A percentile compares a stretch with the other conserved stretches of the same genome.
These are phyloP conservation scores for Torulaspora maleeae DNA, from an alignment of 805 yeast species.

Conservation along the genomic window DNA sequence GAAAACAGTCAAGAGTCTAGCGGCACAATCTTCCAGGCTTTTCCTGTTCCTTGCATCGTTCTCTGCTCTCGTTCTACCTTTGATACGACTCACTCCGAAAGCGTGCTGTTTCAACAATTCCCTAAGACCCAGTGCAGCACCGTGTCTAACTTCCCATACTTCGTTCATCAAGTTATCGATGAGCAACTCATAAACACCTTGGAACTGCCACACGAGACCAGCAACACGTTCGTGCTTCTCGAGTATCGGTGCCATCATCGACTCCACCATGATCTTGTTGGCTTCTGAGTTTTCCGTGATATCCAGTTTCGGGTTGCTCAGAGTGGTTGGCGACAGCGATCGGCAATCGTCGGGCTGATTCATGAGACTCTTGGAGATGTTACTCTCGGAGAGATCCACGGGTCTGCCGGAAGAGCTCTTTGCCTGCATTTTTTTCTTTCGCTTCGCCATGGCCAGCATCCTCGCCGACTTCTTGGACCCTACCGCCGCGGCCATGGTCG, in stretches of 20 bases:
- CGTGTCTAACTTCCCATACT: slow-evolving; percentile 93
- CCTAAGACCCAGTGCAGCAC: slow-evolving; percentile 87
- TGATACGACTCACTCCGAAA: slow-evolving; percentile 73
- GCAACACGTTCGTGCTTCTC: slow-evolving; percentile 68
- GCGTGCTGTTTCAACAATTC: slow-evolving; percentile 76
- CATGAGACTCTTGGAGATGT: slow-evolving; percentile 47
- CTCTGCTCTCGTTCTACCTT: slow-evolving; percentile 54
- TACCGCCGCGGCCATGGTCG: slow-evolving; percentile 17
- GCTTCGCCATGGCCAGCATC: slow-evolving; percentile 88
- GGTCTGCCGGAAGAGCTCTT: slow-evolving; percentile 48
- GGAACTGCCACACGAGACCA: slow-evolving; percentile 87
- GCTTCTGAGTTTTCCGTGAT: slow-evolving; percentile 78
- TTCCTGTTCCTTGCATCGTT: slow-evolving; percentile 61
- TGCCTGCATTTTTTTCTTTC: slow-evolving; percentile 74
- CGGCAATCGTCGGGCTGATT: slow-evolving; percentile 30
- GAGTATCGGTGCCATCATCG: slow-evolving; percentile 62
- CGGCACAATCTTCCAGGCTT: slow-evolving; percentile 82
- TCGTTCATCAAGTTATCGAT: slow-evolving; percentile 77
- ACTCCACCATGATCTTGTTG: slow-evolving; percentile 79
- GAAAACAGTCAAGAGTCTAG: slow-evolving; percentile 77
- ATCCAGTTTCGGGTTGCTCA: slow-evolving; percentile 44
- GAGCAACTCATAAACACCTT: slow-evolving; percentile 82
- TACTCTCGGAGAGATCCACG: slow-evolving; percentile 67
- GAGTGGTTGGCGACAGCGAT: slow-evolving; percentile 22
- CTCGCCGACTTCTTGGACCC: slow-evolving; percentile 55